These are phyloP conservation scores for Pharus latifolius DNA, from an alignment of 176 grass and related monocot genomes.

Conservation along the genomic window DNA sequence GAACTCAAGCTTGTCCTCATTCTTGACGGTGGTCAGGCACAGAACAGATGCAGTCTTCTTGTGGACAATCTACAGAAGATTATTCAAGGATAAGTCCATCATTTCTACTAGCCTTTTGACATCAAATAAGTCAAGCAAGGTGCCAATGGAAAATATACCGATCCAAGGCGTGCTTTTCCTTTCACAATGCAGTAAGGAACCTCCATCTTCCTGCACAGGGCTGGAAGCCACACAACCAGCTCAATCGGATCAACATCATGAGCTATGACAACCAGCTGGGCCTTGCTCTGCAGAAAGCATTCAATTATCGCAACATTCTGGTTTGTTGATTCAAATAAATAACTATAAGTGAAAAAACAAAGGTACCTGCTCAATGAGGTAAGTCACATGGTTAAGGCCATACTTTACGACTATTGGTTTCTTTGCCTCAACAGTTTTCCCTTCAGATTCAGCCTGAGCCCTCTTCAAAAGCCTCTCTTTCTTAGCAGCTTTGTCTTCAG, in stretches of 20 bases:
- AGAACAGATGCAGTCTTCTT: conserved; percentile 65
- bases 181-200: conserved; percentile 72
- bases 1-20: conserved; percentile 74
- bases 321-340: neutral
- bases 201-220: conserved; percentile 76
- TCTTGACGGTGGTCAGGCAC: conserved; percentile 70
- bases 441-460: conserved; percentile 55
- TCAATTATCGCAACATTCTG: neutral
- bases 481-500: conserved; percentile 55
- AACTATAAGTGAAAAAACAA: neutral
- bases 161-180: conserved; percentile 62
- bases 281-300: conserved; percentile 40
- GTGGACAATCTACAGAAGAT: conserved; percentile 40
- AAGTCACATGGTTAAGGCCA: conserved; percentile 76
- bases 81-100: neutral
- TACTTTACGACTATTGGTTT: conserved; percentile 78
- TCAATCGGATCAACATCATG: conserved; percentile 78
- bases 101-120: neutral
- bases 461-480: conserved; percentile 62
- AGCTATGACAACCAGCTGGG: conserved; percentile 52
- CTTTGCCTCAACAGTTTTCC: conserved; percentile 52
- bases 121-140: neutral
- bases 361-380: conserved; percentile 66
- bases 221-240: conserved; percentile 69
- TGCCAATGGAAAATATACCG: neutral